Evolutionary conservation across 192 early-diverging fungal species (phyloP), one percentile per base, ranked within the genome.

Genomic region (Coemansia sp.): DNA sequence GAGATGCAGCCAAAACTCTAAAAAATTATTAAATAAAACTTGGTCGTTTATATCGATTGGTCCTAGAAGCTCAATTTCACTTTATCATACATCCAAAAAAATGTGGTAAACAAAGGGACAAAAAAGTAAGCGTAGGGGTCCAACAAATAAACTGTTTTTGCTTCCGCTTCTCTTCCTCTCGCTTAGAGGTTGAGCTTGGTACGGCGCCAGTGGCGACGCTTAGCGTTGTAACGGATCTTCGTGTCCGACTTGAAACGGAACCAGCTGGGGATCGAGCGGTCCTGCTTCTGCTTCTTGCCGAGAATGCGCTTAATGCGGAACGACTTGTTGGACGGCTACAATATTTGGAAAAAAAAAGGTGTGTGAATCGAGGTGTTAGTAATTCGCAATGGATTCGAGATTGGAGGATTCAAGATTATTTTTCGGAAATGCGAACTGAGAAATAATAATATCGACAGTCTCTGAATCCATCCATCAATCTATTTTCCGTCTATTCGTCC

Each of bases 161-260:
- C 42, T 44, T 44, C 36, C 36, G 36, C 36, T 38, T 44, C 42
- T 44, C 42, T 44, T 44, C 46, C 60, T 44, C 44, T 51, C 43
- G n/a, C 54, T 95, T 96, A 98, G 76, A 97, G 79, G 87, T 93
- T 92, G 77, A 97, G 88, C 93, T 99, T 98, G 86, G 94, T 98
- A 81, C 94, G 93, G 88, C 97, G 94, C 97, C 97, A 99, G 93
- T 98, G 91, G 69, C 96, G 92, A 70, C 97, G 91, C 95, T 99
- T 99, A 75, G 94, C 89, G 90, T 97, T 99, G 93, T 97, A 99
- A 74, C 95, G 86, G 89, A 96, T 96, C 84, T 89, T 97, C 90
- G 91, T 93, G 74, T 94, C 95, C 66, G 95, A 91, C 85, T 94
- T 91, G 86, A 97, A 87, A 78, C 95, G 93, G 90, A 96, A 94